phyloP scores from a whole-genome alignment of 2,329 filamentous ascomycete species.

The Teratosphaeria zuluensis region DNA sequence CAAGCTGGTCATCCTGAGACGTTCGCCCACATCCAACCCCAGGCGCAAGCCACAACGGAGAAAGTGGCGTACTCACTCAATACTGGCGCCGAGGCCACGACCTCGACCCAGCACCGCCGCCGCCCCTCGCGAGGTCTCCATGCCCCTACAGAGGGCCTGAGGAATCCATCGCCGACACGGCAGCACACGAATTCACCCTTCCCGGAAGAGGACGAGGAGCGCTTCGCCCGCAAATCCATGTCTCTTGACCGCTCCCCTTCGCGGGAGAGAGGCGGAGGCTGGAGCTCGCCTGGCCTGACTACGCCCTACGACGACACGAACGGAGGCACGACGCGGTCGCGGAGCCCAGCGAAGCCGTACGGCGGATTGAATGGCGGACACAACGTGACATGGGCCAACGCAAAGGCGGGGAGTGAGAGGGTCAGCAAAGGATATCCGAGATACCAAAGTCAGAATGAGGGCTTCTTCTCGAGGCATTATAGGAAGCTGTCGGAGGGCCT shows the following conservation, averaged over 20 bases:
- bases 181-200: conserved; percentile 10
- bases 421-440: conserved; percentile 62
- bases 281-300: conserved; percentile 70
- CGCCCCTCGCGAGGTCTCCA: conserved; percentile 10
- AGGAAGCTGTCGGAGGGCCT: conserved; percentile 70
- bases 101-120: conserved; percentile 9
- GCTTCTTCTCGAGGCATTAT: conserved; percentile 80
- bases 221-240: conserved; percentile 43
- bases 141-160: conserved; percentile 7
- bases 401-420: conserved; percentile 65
- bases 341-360: conserved; percentile 19
- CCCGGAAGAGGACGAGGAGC: conserved; percentile 14
- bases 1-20: neutral
- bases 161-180: neutral
- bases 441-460: conserved; percentile 64
- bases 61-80: conserved; percentile 7
- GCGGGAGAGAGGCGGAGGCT: conserved; percentile 73
- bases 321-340: conserved; percentile 22
- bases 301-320: conserved; percentile 43
- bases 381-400: conserved; percentile 69
- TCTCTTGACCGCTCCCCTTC: conserved; percentile 81
- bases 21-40: neutral
- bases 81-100: conserved; percentile 4
- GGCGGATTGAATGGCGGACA: conserved; percentile 44
- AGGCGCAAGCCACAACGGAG: neutral